These are phyloP conservation scores for Apodospora peruviana DNA, from an alignment of 495 filamentous ascomycete species.

Conservation along the genomic window DNA sequence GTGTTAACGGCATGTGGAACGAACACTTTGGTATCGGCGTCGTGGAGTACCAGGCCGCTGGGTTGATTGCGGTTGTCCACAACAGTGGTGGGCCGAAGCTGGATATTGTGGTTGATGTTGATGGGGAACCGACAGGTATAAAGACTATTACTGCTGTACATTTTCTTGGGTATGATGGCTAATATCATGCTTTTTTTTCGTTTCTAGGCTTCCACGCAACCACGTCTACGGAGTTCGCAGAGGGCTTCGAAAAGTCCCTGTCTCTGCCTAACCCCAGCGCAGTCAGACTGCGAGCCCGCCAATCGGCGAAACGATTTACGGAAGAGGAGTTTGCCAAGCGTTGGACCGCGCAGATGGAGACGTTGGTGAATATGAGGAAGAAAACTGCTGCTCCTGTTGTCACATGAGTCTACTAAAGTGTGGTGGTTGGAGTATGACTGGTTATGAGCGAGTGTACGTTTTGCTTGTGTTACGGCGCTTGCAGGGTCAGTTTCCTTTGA, in stretches of 20 bases:
- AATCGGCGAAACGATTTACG: slow-evolving; percentile 74
- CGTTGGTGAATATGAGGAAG: slow-evolving; percentile 45
- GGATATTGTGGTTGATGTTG: slow-evolving; percentile 81
- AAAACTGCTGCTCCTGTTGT: neutral
- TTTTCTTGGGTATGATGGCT: slow-evolving; percentile 3
- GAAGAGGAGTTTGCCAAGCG: slow-evolving; percentile 75
- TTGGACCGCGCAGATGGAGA: slow-evolving; percentile 69
- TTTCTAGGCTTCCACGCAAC: slow-evolving; percentile 72
- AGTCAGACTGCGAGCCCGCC: slow-evolving; percentile 62
- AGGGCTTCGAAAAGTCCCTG: slow-evolving; percentile 70
- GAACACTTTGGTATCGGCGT: slow-evolving; percentile 99
- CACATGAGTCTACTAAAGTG: too few species aligned
- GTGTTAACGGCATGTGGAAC: slow-evolving; percentile 99
- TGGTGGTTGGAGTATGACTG: neutral
- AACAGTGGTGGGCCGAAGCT: slow-evolving; percentile 84
- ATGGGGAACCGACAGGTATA: slow-evolving; percentile 66
- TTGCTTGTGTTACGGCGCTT: neutral
- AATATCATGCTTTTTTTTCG: neutral
- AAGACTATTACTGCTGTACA: neutral
- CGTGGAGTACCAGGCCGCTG: slow-evolving; percentile 96
- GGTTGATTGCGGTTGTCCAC: slow-evolving; percentile 85
- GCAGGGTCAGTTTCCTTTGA: neutral
- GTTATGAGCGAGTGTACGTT: neutral
- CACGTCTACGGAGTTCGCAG: slow-evolving; percentile 69
- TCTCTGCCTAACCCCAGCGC: slow-evolving; percentile 60